These are phyloP conservation scores for Tolypocladium sp. DNA, from an alignment of 2,329 filamentous ascomycete genomes.

Conservation along the genomic window DNA sequence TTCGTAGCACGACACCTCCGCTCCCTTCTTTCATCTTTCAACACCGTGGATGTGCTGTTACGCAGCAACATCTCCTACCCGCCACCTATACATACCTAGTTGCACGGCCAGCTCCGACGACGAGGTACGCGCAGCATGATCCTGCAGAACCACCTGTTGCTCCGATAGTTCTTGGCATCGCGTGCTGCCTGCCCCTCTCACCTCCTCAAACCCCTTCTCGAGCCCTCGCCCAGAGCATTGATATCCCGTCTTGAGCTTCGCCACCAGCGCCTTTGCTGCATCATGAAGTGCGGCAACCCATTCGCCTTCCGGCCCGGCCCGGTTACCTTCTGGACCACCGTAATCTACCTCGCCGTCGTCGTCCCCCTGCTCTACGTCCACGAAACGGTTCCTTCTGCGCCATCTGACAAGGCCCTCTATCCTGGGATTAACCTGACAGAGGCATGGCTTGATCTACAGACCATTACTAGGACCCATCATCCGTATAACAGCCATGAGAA, in stretches of 20 bases:
- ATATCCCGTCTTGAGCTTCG: neutral
- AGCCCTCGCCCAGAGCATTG: neutral
- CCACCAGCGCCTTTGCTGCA: neutral
- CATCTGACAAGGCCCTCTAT: constrained; percentile 35
- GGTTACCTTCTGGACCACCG: constrained; percentile 70
- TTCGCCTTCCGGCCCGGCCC: constrained; percentile 72
- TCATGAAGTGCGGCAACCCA: constrained; percentile 35
- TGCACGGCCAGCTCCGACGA: neutral
- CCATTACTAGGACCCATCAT: constrained; percentile 67
- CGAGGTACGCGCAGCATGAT: neutral
- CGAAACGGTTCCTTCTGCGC: constrained; percentile 62
- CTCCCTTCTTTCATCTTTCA: neutral
- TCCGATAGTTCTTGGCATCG: neutral
- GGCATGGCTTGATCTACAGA: constrained; percentile 77
- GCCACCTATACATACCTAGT: neutral
- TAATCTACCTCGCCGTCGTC: constrained; percentile 70
- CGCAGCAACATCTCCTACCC: neutral
- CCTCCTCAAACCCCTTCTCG: neutral
- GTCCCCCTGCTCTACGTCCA: constrained; percentile 66
- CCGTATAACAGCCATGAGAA: constrained; percentile 84
- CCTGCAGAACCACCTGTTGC: neutral
- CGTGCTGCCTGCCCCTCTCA: neutral
- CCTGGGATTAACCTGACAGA: constrained; percentile 69
- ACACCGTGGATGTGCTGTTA: neutral
- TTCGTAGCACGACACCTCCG: neutral